Conservation (phyloP, 805 yeast genomes). For the Myxozyma nipponensis region DNA sequence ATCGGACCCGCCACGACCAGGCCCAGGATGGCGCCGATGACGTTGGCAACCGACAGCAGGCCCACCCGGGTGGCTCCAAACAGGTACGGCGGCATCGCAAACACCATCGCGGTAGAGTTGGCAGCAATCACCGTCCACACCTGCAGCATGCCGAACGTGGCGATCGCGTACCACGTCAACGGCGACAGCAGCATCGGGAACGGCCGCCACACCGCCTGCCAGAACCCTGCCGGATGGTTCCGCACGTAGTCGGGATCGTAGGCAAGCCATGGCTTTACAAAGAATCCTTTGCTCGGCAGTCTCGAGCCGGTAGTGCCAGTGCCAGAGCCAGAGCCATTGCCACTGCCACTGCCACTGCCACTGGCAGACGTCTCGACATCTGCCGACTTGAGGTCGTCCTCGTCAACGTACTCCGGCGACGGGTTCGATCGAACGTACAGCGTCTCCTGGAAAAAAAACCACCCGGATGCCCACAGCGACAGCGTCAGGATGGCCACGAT, state of each 20-base stretch:
- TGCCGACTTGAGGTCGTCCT: neutral
- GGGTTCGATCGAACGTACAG: neutral
- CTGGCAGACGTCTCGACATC: neutral
- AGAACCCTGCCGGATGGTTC: neutral
- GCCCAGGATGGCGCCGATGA: neutral
- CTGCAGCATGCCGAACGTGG: slow-evolving; percentile 1
- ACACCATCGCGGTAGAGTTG: neutral
- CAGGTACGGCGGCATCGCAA: neutral
- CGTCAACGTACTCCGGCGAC: neutral
- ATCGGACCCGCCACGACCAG: no score
- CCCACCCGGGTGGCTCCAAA: neutral
- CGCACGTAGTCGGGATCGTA: neutral
- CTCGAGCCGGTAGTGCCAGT: no score
- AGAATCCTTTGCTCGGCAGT: neutral
- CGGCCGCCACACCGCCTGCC: neutral
- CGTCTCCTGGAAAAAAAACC: neutral
- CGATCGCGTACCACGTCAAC: neutral
- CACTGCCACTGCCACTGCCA: no score
- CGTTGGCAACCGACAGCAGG: neutral
- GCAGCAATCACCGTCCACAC: neutral
- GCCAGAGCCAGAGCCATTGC: no score
- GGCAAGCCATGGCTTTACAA: neutral
- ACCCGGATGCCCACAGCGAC: neutral
- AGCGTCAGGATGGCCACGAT: neutral
- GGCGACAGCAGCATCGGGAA: neutral